A percentile compares a stretch with the other conserved stretches of the same genome.
phyloP scores from a whole-genome alignment of 257 asterid species.

The Nicotiana sylvestris region DNA sequence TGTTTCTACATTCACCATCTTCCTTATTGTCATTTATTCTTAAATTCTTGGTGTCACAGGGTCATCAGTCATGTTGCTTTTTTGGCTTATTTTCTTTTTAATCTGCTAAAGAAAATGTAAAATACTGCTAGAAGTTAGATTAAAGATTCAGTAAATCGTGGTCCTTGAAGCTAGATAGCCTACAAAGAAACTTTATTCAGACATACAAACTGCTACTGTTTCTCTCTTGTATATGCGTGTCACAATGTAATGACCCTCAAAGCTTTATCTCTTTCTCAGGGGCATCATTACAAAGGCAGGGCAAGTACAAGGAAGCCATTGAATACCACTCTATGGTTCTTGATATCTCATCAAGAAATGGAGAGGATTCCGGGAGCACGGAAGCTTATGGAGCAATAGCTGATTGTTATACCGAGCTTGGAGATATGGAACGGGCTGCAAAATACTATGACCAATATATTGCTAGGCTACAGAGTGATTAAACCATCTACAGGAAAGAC shows the following conservation, averaged over 20 bases:
- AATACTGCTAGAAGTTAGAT: not conserved
- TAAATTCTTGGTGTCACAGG: not conserved
- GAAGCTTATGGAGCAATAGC: slow-evolving; percentile 99
- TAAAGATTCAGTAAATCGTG: not conserved
- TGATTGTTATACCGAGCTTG: slow-evolving; percentile 92
- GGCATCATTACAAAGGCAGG: slow-evolving; percentile 92
- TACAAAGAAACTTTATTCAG: not conserved
- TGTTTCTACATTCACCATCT: not conserved
- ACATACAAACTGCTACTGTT: not conserved
- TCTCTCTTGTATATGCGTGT: not conserved
- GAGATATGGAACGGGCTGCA: slow-evolving; percentile 89
- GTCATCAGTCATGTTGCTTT: not conserved
- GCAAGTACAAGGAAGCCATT: slow-evolving; percentile 79
- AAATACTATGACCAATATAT: slow-evolving; percentile 86
- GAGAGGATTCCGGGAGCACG: slow-evolving; percentile 87
- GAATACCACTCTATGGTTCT: slow-evolving; percentile 80
- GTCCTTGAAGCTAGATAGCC: not conserved
- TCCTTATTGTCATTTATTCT: not conserved
- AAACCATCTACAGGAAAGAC: not conserved
- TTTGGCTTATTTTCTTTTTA: not conserved
- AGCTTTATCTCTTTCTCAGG: slow-evolving; percentile 36
- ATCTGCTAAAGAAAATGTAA: not conserved
- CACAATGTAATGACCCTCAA: not conserved
- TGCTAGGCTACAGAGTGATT: slow-evolving; percentile 32
- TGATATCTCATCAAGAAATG: slow-evolving; percentile 69